These are phyloP conservation scores for Lophiotrema nucula DNA, from an alignment of 495 filamentous ascomycete species.

Conservation along the genomic window DNA sequence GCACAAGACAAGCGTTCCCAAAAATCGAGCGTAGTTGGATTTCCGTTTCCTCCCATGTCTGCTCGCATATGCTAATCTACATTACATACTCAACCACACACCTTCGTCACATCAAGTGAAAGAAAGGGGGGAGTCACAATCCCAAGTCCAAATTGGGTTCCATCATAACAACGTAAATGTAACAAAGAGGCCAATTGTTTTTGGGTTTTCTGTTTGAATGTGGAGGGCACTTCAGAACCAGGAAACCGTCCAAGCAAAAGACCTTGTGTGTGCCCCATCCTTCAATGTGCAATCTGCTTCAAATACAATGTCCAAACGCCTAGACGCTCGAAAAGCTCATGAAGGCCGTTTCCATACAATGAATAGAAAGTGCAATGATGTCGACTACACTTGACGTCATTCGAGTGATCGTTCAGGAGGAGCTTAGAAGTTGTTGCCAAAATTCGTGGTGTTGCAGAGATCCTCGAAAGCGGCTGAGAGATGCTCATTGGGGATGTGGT, in stretches of 20 bases:
- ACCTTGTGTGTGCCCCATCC: background rate
- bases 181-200: constrained; percentile 21
- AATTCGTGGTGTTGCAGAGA: constrained; percentile 1
- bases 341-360: constrained; percentile 4
- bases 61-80: background rate
- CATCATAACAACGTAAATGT: background rate
- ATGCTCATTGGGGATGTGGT: constrained; percentile 4
- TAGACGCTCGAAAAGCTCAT: background rate
- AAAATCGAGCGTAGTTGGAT: too few species aligned
- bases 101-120: background rate
- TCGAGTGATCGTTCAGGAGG: too few species aligned
- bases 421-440: too few species aligned
- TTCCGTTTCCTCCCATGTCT: too few species aligned
- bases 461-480: constrained; percentile 15
- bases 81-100: constrained; percentile 1
- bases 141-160: too few species aligned
- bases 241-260: background rate
- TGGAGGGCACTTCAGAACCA: constrained; percentile 1
- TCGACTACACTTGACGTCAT: background rate
- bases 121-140: constrained; percentile 1
- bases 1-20: too few species aligned
- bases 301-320: background rate
- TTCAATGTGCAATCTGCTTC: background rate
- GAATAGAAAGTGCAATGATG: background rate
- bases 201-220: constrained; percentile 33